Evolutionary conservation across 176 grass and related monocot species (phyloP), one percentile per base, ranked within the genome.

Genomic region (Alopecurus myosuroides): DNA sequence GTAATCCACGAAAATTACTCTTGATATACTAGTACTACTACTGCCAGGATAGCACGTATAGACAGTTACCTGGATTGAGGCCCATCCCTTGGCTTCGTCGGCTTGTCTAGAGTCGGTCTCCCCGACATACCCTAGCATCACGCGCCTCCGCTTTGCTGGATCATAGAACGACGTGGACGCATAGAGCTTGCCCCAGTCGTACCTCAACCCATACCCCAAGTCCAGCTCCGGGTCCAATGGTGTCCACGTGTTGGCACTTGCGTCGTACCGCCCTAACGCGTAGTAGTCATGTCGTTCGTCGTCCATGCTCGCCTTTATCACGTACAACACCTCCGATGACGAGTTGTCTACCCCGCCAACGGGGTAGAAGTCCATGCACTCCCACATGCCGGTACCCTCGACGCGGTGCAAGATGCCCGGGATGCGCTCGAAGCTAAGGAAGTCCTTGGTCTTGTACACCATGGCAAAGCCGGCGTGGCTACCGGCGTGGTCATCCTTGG

Each of bases 401-500:
- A 44, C 68, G 1, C 68, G 69, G 5, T 72, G 69, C 3, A 72
- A 2, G 69, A 72, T 26, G 3, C 69, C 69, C 2, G 69, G 69
- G 13, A 72, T 44, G 12, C 42, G 69, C 40, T 72, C 36, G 14
- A 28, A 72, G 40, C 25, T 45, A 4, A 72, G 40, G 40, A 72
- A 72, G 69, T 72, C 69, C 69, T 72, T 72, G 40, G 69, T 72
- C 69, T 72, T 72, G 69, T 46, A 72, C 23, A 46, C 28, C 22
- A 72, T 18, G 69, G 69, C 69, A 40, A 72, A 46, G n/a, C 69
- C 69, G 2, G 41, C 69, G 11, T 72, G 69, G 22, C 23, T 23
- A 1, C 68, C 37, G 1, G 25, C 0, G 1, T 46, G 2, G 40
- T 72, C 69, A 7, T 72, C 69, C 69, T 72, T 72, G 69, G 69